phyloP scores from a whole-genome alignment of 1,284 basidiomycete genomes.

The Heterobasidion occidentale region DNA sequence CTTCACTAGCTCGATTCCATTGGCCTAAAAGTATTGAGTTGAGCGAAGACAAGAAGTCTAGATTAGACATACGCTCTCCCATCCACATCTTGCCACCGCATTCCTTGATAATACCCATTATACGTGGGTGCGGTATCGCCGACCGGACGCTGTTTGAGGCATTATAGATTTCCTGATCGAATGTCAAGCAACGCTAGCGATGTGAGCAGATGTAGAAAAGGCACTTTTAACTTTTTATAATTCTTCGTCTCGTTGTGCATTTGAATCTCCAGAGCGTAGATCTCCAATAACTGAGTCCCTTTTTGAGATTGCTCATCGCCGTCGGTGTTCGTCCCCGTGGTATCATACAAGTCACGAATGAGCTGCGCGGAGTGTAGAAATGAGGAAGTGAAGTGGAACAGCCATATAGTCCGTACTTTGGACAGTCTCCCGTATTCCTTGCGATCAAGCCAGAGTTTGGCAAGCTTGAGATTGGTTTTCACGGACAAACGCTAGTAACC shows the following conservation, averaged over 20 bases:
- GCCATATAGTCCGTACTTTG: constrained; percentile 42
- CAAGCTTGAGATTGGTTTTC: constrained; percentile 95
- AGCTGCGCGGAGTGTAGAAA: constrained; percentile 34
- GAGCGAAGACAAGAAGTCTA: background rate
- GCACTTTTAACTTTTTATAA: constrained; percentile 89
- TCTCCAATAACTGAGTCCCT: constrained; percentile 92
- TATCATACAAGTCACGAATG: constrained; percentile 62
- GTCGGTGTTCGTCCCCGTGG: constrained; percentile 56
- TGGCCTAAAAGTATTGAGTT: constrained; percentile 48
- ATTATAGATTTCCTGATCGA: constrained; percentile 86
- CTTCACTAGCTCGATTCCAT: constrained; percentile 94
- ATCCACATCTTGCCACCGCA: constrained; percentile 99
- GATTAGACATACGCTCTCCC: constrained; percentile 77
- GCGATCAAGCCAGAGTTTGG: constrained; percentile 94
- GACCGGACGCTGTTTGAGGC: constrained; percentile 89
- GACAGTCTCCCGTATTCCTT: constrained; percentile 84
- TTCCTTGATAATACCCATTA: constrained; percentile 98
- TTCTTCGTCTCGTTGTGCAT: constrained; percentile 98
- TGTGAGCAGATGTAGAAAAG: background rate
- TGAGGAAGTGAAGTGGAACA: background rate
- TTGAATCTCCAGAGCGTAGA: constrained; percentile 97
- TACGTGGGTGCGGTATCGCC: constrained; percentile 96
- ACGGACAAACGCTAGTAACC: constrained; percentile 73
- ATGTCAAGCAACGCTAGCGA: constrained; percentile 3
- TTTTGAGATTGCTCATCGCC: constrained; percentile 82